phyloP scores from a whole-genome alignment of 1,139 yeast species.

The Kluyveromyces sp. region DNA sequence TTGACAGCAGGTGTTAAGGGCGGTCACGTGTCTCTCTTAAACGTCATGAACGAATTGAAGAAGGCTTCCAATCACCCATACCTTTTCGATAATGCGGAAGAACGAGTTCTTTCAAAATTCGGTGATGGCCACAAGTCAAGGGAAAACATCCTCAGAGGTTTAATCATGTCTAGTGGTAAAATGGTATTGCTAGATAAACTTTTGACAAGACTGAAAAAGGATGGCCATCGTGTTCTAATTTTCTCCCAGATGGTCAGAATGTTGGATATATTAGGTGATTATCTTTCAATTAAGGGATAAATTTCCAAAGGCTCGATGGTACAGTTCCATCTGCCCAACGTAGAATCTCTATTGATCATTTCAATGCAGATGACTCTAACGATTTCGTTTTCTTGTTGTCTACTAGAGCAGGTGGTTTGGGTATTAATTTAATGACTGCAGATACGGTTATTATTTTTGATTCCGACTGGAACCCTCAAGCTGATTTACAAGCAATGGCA shows the following conservation, averaged over 20 bases:
- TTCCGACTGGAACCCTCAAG: conserved; percentile 99
- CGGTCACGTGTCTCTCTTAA: conserved; percentile 77
- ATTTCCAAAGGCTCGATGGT: conserved; percentile 92
- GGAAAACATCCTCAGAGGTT: conserved; percentile 77
- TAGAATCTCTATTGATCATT: conserved; percentile 91
- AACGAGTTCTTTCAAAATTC: conserved; percentile 59
- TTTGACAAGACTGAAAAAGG: conserved; percentile 72
- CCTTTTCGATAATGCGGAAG: conserved; percentile 88
- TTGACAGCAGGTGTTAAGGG: conserved; percentile 76
- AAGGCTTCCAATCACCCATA: conserved; percentile 98
- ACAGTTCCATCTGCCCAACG: conserved; percentile 92
- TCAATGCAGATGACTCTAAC: conserved; percentile 85
- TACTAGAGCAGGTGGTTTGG: conserved; percentile 98
- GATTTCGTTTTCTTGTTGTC: conserved; percentile 88
- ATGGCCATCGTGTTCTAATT: conserved; percentile 91
- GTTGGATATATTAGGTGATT: conserved; percentile 92
- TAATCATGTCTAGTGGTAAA: conserved; percentile 96
- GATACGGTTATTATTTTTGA: conserved; percentile 97
- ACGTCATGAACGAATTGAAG: conserved; percentile 90
- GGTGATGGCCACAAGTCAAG: conserved; percentile 55
- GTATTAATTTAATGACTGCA: conserved; percentile 97
- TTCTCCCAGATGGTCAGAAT: conserved; percentile 97
- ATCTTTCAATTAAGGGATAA: conserved; percentile 80
- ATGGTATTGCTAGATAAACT: conserved; percentile 93
- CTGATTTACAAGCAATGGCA: conserved; percentile 98